Base-by-base conservation (phyloP, 768 basidiomycete species). In the Psilocybe subaeruginosa region DNA sequence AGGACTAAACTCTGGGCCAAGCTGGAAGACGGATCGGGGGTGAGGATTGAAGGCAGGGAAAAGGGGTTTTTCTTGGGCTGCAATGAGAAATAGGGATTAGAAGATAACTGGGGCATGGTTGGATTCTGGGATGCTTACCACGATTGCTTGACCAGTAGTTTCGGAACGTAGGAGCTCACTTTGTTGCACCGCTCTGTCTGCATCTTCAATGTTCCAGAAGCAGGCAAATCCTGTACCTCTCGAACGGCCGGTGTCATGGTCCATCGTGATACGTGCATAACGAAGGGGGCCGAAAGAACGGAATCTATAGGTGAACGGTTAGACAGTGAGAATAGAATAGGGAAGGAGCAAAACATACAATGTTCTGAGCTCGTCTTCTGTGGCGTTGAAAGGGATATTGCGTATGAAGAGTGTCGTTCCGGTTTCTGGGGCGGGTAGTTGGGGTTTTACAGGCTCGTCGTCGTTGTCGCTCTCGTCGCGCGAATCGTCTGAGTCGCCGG, bases 181-280 rank as follows among this genome's bases (percentile, higher is more conserved):
- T 70, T 95, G 92, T 56, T 87, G 81, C 23, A 99, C 81, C 8
- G 87, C 94, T 61, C 87, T 87, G 69, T 96, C 89, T 14, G 96
- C 96, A 64, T 96, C 91, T 64, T 88, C 91, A 62, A 84, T 87
- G 59, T 96, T 93, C 95, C 97, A 98, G 76, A 97, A 98, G 72
- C 95, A 98, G 2, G 90, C 95, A 70, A 99, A 99, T 3, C 95
- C 97, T 5, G 95, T 97, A 27, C 97, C 97, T 49, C 95, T 83
- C 23, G 97, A 95, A 49, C 95, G 89, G 16, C 90, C 93, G 1
- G 90, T 94, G 1, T 80, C 85, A 6, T 78, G 81, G 66, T 99
- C 97, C 74, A 95, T 78, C 0, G 96, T 91, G 54, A 99, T 92
- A 19, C 93, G 87, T 3, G 92, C 95, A 72, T 99, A 99, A 23